Percentiles rank a stretch among this genome's conserved stretches.
Conservation (phyloP, 1,284 basidiomycete species). For the Athelia psychrophila region DNA sequence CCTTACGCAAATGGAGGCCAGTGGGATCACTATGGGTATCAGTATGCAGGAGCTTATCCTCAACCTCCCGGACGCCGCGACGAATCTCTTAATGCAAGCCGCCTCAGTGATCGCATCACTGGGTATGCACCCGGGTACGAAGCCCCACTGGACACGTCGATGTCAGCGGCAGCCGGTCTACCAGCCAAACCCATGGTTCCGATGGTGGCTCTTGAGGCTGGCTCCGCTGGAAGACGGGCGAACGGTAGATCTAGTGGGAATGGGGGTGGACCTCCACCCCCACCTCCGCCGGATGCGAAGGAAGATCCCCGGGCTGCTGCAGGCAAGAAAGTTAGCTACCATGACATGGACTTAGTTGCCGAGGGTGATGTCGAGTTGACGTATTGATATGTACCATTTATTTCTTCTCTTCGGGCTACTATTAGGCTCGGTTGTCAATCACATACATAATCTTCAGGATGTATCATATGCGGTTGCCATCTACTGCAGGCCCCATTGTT, state of each 20-base stretch:
- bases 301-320: conserved; percentile 84
- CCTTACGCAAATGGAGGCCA: conserved; percentile 44
- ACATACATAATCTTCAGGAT: too few relatives aligned
- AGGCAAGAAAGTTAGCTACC: conserved; percentile 79
- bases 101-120: conserved; percentile 74
- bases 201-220: conserved; percentile 56
- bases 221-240: conserved; percentile 29
- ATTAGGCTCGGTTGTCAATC: background rate
- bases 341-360: conserved; percentile 85
- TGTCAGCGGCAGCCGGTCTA: conserved; percentile 65
- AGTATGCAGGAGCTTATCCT: conserved; percentile 32
- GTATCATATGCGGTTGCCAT: too few relatives aligned
- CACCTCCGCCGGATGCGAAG: conserved; percentile 81
- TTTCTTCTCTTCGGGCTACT: background rate
- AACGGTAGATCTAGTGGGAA: conserved; percentile 37
- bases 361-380: conserved; percentile 82
- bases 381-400: conserved; percentile 44
- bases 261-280: conserved; percentile 49
- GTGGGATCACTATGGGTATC: conserved; percentile 54
- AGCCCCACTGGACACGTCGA: conserved; percentile 36
- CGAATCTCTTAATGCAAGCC: conserved; percentile 50
- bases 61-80: conserved; percentile 48
- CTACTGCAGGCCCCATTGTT: too few relatives aligned
- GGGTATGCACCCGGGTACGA: conserved; percentile 61
- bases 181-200: conserved; percentile 76